These are phyloP conservation scores for Acorus calamus DNA, from an alignment of 106 monocot species.

Conservation along the genomic window DNA sequence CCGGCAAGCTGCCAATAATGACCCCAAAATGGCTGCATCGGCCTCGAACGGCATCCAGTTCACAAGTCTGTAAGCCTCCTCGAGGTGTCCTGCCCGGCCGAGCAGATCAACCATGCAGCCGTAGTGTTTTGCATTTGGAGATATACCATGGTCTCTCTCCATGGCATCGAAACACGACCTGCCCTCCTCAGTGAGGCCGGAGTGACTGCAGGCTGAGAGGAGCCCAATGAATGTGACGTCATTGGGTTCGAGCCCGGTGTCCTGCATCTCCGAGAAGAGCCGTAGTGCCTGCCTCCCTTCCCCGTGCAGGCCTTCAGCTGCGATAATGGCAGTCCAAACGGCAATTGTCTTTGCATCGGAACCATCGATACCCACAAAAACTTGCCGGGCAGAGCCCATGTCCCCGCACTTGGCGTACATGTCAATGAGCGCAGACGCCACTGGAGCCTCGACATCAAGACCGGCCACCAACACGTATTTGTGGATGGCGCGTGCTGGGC, in stretches of 20 bases:
- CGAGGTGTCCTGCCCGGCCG: conserved; percentile 28
- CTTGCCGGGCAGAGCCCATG: conserved; percentile 12
- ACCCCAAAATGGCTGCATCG: conserved; percentile 14
- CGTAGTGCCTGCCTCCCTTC: conserved; percentile 14
- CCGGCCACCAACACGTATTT: conserved; percentile 13
- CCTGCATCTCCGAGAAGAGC: conserved; percentile 43
- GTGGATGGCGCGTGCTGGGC: conserved; percentile 28
- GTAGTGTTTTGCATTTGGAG: conserved; percentile 35
- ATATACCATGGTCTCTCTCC: conserved; percentile 20
- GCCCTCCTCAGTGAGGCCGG: conserved; percentile 30
- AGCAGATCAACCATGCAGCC: conserved; percentile 43
- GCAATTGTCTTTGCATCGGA: conserved; percentile 22
- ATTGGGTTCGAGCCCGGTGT: conserved; percentile 37
- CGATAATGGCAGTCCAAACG: conserved; percentile 42
- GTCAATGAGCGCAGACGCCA: conserved; percentile 37
- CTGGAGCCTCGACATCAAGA: conserved; percentile 8
- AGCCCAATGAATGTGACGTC: conserved; percentile 34
- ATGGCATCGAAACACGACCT: conserved; percentile 28
- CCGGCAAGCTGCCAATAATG: conserved; percentile 23
- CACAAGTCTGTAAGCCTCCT: conserved; percentile 17
- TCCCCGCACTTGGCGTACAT: conserved; percentile 73
- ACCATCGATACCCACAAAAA: conserved; percentile 9
- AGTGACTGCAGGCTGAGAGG: conserved; percentile 47
- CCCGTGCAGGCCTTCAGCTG: conserved; percentile 35
- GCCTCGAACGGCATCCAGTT: conserved; percentile 18